Evolutionary conservation across 2,329 filamentous ascomycete species (phyloP).

Genomic region (Diaporthe batatas): DNA sequence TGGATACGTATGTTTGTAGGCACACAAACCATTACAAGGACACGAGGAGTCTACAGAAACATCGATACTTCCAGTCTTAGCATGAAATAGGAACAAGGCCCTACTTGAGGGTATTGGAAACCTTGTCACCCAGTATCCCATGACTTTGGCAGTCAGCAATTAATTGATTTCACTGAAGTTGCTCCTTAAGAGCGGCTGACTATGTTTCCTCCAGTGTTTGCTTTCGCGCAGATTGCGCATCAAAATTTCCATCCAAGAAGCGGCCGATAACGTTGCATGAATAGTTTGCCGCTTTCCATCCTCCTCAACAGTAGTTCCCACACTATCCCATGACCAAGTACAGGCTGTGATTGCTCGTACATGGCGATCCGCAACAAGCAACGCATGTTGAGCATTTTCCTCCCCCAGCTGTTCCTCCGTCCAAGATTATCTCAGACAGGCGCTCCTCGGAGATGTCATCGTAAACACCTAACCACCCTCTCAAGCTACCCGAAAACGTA

Average conservation of each 20-base stretch:
- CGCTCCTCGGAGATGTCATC: background rate
- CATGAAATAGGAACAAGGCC: background rate
- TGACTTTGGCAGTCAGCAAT: background rate
- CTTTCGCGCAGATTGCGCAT: background rate
- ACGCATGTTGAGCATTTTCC: background rate
- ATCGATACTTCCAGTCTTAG: background rate
- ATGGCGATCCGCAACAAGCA: background rate
- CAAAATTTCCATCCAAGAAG: background rate
- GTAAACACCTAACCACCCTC: background rate
- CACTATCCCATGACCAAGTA: background rate
- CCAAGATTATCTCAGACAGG: background rate
- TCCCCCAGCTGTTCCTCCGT: too few species aligned
- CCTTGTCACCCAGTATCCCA: background rate
- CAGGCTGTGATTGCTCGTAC: background rate
- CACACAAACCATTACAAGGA: background rate
- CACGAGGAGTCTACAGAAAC: background rate
- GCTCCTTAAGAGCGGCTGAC: background rate
- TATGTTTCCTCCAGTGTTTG: background rate
- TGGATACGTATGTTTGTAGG: background rate
- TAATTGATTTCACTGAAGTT: background rate
- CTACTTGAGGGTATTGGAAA: background rate
- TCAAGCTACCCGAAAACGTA: too few species aligned
- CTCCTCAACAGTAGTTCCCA: too few species aligned
- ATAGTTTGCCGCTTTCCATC: background rate
- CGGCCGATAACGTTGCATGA: too few species aligned